Evolutionary conservation across 257 asterid species (phyloP), one percentile per base, ranked within the genome.

Genomic region (Solanum dulcamara): DNA sequence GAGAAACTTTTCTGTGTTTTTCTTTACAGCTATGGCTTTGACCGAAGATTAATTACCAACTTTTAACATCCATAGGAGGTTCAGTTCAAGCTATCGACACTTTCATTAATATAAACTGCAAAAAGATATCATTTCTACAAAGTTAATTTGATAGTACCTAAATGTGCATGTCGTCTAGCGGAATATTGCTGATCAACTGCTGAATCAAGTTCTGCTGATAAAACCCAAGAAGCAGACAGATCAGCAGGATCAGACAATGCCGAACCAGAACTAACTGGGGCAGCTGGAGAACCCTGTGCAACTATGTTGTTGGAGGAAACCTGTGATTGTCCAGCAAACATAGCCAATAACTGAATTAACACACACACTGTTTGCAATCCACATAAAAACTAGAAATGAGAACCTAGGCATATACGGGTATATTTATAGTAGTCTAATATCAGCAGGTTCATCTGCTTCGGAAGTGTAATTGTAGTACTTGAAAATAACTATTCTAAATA

Each of bases 271-370:
- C 81, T 87, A 44, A 88, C 90, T 55, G 98, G 92, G 28, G 96
- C 91, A 83, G 92, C 94, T 84, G 98, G 93, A 84, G 97, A 90
- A 89, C 87, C 90, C 92, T 91, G 91, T 84, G 92, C 94, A 66
- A 88, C 90, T 81, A 97, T 33, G 94, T 90, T 81, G 92, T 93
- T 83, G 98, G 94, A 70, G 83, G 97, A 90, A 86, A 87, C 91
- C 93, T 93, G 97, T 88, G 86, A 40, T 91, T 90, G 90, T 86
- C 87, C 62, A 68, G 84, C 81, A 57, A 30, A 46, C 62, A 77
- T 28, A 77, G 62, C 14, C 83, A 28, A 44, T 28, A 28, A 28
- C 83, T 17, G 42, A 48, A 48, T 79, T 28, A 79, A 28, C 32
- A 37, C 18, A 28, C 32, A 37, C 18, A 70, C 18, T 70, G 32